Base-by-base conservation (phyloP, 2,329 filamentous ascomycete species). In the Curvularia sp. region DNA sequence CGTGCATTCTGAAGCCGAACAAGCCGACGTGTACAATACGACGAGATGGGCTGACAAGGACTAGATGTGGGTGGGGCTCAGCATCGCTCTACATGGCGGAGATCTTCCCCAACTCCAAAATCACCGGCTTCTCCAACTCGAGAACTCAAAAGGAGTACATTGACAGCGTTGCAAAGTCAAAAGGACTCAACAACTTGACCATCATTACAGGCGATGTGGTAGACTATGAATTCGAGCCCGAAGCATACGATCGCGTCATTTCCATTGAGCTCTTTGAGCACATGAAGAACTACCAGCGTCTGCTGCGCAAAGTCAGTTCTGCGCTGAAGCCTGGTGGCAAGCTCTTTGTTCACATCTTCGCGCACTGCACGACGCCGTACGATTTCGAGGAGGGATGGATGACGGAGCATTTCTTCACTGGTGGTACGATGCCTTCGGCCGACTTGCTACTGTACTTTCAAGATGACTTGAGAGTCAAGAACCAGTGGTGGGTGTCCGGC, bases 311-410 rank as follows among this genome's bases (percentile, higher is more conserved):
- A 74, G 77, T 90, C 15, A 71, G 81, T 3, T 79, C 82, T 28
- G 82, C 87, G 2, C 78, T 91, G 53, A 87, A 84, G 64, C 83
- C 86, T 0, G 80, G 81, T 1, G 89, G 88, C 4, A 89, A 89
- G 76, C 79, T 90, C 13, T 90, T 91, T 67, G 85, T 90, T 55
- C 88, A 91, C 66, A 85, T 89, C 52, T 90, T 91, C 68, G 81
- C 81, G 34, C 87, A 91, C 74, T 83, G 81, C 65, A 82, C 80
- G 10, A 88, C 85, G 13, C 87, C 88, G 0, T 91, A 91, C 69
- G 87, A 90, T 70, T 91, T 87, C 64, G 87, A 90, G 60, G 83
- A 84, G 48, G 88, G 88, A 32, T 91, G 88, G 89, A 91, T 91
- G 88, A 89, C 87, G 49, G 84, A 84, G 60, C 82, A 90, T 69